Evolutionary conservation across 73 alveolate genomes (phyloP).

Genomic region (Durusdinium trenchii): DNA sequence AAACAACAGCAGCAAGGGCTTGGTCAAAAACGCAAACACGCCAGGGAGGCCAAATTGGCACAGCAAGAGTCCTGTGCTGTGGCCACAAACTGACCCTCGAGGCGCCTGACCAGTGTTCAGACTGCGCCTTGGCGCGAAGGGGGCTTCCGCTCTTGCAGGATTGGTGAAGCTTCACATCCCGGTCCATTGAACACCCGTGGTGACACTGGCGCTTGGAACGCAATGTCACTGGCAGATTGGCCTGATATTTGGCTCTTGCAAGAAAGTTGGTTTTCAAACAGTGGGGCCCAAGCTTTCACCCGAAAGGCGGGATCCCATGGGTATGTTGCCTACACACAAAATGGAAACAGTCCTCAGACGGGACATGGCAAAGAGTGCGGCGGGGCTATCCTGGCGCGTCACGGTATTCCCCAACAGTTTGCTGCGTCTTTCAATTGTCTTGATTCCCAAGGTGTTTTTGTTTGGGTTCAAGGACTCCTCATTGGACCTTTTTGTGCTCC

Average conservation of each 20-base stretch:
- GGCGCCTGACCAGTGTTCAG: no score
- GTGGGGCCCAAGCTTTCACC: not conserved
- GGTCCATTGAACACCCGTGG: not conserved
- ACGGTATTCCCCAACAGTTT: not conserved
- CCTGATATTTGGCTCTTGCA: conserved; percentile 1
- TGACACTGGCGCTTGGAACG: not conserved
- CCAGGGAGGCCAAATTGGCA: not conserved
- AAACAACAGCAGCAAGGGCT: not conserved
- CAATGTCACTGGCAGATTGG: not conserved
- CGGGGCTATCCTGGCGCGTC: not conserved
- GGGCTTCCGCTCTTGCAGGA: not conserved
- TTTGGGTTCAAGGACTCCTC: not conserved
- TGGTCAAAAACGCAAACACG: no score
- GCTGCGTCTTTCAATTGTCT: not conserved
- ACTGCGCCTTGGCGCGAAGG: not conserved
- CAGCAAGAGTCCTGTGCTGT: no score
- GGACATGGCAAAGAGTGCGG: not conserved
- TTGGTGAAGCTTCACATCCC: not conserved
- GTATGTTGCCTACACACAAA: not conserved
- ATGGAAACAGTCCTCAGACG: not conserved
- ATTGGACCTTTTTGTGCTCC: not conserved
- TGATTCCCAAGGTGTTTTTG: conserved; percentile 2
- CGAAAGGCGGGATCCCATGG: not conserved
- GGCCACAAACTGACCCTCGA: no score
- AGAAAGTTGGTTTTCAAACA: not conserved